Evolutionary conservation across 306 rosid genomes (phyloP).

Genomic region (Prunus campanulata): DNA sequence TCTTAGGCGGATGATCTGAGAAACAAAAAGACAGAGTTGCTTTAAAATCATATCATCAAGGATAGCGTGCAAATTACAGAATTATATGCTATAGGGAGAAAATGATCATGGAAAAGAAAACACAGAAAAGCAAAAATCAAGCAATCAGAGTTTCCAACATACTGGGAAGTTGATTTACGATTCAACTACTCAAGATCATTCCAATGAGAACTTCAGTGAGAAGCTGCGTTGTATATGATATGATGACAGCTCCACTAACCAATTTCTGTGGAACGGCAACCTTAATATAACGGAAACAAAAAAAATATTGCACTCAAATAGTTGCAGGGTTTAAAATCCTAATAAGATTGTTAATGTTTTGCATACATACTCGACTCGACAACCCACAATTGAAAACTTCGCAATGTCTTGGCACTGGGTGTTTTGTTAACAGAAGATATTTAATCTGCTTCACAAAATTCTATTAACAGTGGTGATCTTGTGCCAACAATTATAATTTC

Average conservation of each 20-base stretch:
- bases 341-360: neutral
- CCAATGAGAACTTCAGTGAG: too few relatives aligned
- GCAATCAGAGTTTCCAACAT: neutral
- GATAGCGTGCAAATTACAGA: neutral
- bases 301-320: neutral
- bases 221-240: neutral
- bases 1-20: slow-evolving; percentile 21
- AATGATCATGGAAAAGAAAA: neutral
- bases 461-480: neutral
- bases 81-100: neutral
- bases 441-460: neutral
- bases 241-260: neutral
- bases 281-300: neutral
- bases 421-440: neutral
- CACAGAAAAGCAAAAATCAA: neutral
- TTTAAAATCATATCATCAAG: neutral
- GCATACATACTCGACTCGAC: neutral
- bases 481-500: neutral
- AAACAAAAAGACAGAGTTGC: neutral
- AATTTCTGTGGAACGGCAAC: neutral
- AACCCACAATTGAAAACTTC: neutral
- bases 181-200: too few relatives aligned
- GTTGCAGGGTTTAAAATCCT: neutral
- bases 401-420: neutral
- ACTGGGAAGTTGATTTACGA: neutral